Evolutionary conservation across 2,329 filamentous ascomycete species (phyloP), one percentile per base, ranked within the genome.

Genomic region (Cytospora schulzeri): DNA sequence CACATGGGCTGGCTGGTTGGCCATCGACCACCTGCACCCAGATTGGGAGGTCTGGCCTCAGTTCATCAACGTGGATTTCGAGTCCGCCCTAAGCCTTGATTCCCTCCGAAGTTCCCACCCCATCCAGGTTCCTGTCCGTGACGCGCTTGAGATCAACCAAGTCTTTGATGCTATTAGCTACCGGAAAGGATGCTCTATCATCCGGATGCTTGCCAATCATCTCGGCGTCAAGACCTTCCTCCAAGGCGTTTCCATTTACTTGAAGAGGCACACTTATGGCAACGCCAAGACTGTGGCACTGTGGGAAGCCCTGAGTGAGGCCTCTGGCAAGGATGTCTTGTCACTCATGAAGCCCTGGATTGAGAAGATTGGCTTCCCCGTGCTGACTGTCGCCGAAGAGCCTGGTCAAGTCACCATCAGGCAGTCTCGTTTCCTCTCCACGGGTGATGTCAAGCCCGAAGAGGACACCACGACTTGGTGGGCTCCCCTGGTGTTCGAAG

Each of bases 11-110:
- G 95, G 94, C 60, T 99, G 94, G 94, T 85, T 93, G 67, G 93
- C 93, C 12, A 88, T 93, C 65, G 92, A 98, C 74, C 86, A 96
- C 74, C 87, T 98, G 62, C 92, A 98, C 77, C 95, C 95, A 3
- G 94, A 97, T 70, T 98, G 95, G 94, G 89, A 98, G 72, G 91
- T 98, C 35, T 99, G 95, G 95, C 90, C 91, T 65, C 93, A 97
- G 79, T 99, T 97, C 79, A 92, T 98, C 72, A 92, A 92, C 79
- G 95, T 98, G 81, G 91, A 91, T 72, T 91, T 96, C 81, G 92
- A 97, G 84, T 88, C 88, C 81, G 94, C 94, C 64, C 96, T 97
- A 77, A 85, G 88, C 69, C 87, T 99, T 33, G 95, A 99, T 73
- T 89, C 91, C 54, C 87, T 99, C 69, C 90, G 95, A 55, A 91